phyloP scores from a whole-genome alignment of 1,139 yeast genomes.

The Petasospora fabianii region DNA sequence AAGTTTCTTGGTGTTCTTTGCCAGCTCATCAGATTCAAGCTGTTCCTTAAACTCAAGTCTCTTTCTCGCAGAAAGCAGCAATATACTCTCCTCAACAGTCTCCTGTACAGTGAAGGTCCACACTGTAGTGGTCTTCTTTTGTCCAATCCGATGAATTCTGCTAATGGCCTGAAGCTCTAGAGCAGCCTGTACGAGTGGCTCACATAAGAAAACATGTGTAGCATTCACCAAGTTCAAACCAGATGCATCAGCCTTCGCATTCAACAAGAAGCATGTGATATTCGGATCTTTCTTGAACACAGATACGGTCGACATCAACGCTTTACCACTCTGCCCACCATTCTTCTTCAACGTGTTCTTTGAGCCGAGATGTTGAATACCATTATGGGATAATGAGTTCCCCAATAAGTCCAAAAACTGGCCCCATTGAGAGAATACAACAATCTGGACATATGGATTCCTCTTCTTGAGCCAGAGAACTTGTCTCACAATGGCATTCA shows the following conservation, averaged over 20 bases:
- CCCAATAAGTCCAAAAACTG: slow-evolving; percentile 66
- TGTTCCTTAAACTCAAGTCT: slow-evolving; percentile 24
- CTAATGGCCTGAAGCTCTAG: slow-evolving; percentile 89
- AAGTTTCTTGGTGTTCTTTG: slow-evolving; percentile 35
- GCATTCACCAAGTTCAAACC: slow-evolving; percentile 91
- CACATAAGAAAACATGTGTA: slow-evolving; percentile 83
- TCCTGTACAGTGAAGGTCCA: slow-evolving; percentile 87
- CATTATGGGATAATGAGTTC: slow-evolving; percentile 60
- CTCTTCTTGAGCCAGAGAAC: slow-evolving; percentile 55
- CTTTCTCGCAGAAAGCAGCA: slow-evolving; percentile 30
- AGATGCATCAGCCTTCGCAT: slow-evolving; percentile 83
- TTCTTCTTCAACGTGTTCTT: slow-evolving; percentile 8
- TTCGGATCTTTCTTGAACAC: slow-evolving; percentile 59
- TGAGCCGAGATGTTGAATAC: slow-evolving; percentile 43
- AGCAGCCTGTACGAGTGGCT: slow-evolving; percentile 86
- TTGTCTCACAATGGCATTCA: slow-evolving; percentile 77
- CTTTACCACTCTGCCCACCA: slow-evolving; percentile 18
- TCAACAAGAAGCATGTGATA: slow-evolving; percentile 78
- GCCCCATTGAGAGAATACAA: slow-evolving; percentile 85
- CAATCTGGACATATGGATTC: slow-evolving; percentile 70
- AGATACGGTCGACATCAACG: slow-evolving; percentile 45
- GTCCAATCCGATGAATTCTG: slow-evolving; percentile 91
- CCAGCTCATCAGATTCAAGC: slow-evolving; percentile 38
- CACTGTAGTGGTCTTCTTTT: slow-evolving; percentile 70
- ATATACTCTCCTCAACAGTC: slow-evolving; percentile 87